Percentiles rank a stretch among this genome's conserved stretches.
phyloP scores from a whole-genome alignment of 768 basidiomycete genomes.

The Pulveroboletus sp. region DNA sequence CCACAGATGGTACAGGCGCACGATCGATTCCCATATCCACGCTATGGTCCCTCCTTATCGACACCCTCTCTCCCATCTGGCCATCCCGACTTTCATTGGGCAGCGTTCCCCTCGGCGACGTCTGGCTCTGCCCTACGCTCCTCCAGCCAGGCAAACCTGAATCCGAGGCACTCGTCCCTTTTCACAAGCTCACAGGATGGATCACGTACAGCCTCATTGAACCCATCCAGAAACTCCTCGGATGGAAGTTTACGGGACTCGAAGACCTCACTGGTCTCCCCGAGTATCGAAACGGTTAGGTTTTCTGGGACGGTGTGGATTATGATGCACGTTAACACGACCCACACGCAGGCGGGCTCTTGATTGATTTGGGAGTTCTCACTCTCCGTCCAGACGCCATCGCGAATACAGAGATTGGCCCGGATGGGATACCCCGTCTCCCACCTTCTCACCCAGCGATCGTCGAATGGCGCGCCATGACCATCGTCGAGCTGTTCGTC shows the following conservation, averaged over 20 bases:
- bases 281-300: conserved; percentile 87
- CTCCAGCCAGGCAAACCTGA: conserved; percentile 25
- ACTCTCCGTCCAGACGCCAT: conserved; percentile 59
- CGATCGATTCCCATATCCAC: conserved; percentile 65
- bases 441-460: conserved; percentile 83
- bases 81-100: conserved; percentile 69
- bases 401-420: conserved; percentile 28
- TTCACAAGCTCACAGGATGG: conserved; percentile 97
- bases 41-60: conserved; percentile 81
- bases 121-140: conserved; percentile 81
- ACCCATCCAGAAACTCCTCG: conserved; percentile 70
- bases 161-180: conserved; percentile 68
- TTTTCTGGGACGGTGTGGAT: not conserved
- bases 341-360: conserved; percentile 64
- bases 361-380: conserved; percentile 82
- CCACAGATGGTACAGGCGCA: conserved; percentile 36
- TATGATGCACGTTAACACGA: not conserved
- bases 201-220: conserved; percentile 87
- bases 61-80: conserved; percentile 87
- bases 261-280: conserved; percentile 91
- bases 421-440: conserved; percentile 52
- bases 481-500: conserved; percentile 83
- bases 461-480: conserved; percentile 96
- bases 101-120: conserved; percentile 80
- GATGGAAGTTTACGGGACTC: conserved; percentile 79